phyloP scores from a whole-genome alignment of 2,329 filamentous ascomycete genomes.

The Tolypocladium sp. region DNA sequence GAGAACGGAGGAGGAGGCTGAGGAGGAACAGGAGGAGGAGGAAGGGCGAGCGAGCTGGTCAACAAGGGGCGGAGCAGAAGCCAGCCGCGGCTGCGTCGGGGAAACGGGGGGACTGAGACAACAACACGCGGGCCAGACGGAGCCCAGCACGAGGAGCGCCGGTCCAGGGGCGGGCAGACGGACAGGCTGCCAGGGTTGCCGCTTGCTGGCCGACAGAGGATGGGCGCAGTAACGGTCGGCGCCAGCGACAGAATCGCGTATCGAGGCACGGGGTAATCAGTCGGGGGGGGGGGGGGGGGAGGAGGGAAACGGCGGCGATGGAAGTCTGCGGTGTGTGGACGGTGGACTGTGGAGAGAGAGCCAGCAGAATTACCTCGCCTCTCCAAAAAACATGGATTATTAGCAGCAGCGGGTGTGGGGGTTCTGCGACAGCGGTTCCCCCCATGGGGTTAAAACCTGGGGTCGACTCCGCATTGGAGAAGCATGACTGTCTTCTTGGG shows the following conservation, averaged over 20 bases:
- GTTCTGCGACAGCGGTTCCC: not conserved
- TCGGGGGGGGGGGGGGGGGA: not conserved
- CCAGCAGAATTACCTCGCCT: not conserved
- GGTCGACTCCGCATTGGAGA: conserved; percentile 31
- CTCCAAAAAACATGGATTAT: not conserved
- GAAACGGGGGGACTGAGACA: not conserved
- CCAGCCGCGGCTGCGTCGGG: not conserved
- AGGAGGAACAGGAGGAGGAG: not conserved
- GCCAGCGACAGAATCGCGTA: not conserved
- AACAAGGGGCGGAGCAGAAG: not conserved
- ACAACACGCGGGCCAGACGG: not conserved
- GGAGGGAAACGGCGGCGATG: not conserved
- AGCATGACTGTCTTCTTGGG: conserved; percentile 2
- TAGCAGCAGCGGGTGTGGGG: conserved; percentile 4
- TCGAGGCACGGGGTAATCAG: not conserved
- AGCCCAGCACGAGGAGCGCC: not conserved
- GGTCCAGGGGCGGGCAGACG: not conserved
- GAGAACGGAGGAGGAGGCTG: not conserved
- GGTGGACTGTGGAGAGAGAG: not conserved
- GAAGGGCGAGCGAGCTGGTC: not conserved
- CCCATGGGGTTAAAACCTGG: conserved; percentile 10
- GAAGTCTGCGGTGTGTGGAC: not conserved
- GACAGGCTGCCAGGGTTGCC: not conserved
- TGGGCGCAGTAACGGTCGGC: not conserved
- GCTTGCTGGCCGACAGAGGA: not conserved